Percentiles rank a stretch among this genome's conserved stretches.
These are phyloP conservation scores for Cercospora citrullina DNA, from an alignment of 2,329 filamentous ascomycete genomes.

Conservation along the genomic window DNA sequence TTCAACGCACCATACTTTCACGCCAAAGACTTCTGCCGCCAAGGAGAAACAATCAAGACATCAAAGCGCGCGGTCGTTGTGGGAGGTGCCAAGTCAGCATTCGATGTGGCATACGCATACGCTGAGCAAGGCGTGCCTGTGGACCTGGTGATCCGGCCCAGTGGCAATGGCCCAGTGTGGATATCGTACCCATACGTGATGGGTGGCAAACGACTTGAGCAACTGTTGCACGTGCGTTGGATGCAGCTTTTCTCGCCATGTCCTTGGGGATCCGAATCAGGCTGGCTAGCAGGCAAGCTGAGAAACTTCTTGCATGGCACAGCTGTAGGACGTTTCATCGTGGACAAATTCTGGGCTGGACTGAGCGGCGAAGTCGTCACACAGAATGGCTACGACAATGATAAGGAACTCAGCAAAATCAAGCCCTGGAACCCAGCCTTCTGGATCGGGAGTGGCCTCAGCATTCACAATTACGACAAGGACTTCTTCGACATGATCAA, in stretches of 20 bases:
- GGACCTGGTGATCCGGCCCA: conserved; percentile 59
- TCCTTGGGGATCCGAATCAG: conserved; percentile 66
- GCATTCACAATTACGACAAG: conserved; percentile 59
- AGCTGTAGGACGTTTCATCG: conserved; percentile 56
- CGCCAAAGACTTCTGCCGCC: conserved; percentile 52
- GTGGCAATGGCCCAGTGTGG: conserved; percentile 61
- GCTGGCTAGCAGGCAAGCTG: conserved; percentile 49
- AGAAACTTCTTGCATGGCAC: conserved; percentile 61
- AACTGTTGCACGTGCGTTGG: conserved; percentile 65
- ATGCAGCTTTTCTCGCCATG: conserved; percentile 75
- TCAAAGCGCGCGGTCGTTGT: conserved; percentile 54
- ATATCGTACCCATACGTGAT: conserved; percentile 64
- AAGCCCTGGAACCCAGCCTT: conserved; percentile 46
- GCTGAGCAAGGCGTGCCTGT: conserved; percentile 55
- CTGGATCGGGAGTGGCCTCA: conserved; percentile 46
- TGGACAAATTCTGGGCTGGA: conserved; percentile 58
- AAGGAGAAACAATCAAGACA: conserved; percentile 41
- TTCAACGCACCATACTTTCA: conserved; percentile 61
- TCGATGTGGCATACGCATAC: conserved; percentile 62
- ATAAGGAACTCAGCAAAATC: conserved; percentile 45
- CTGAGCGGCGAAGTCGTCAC: conserved; percentile 56
- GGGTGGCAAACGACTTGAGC: conserved; percentile 65
- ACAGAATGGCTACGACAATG: conserved; percentile 48
- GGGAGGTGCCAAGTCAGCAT: conserved; percentile 63
- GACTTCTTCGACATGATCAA: conserved; percentile 61